Conservation (phyloP, 352 stramenopile genomes). For the Globisporangium polare region DNA sequence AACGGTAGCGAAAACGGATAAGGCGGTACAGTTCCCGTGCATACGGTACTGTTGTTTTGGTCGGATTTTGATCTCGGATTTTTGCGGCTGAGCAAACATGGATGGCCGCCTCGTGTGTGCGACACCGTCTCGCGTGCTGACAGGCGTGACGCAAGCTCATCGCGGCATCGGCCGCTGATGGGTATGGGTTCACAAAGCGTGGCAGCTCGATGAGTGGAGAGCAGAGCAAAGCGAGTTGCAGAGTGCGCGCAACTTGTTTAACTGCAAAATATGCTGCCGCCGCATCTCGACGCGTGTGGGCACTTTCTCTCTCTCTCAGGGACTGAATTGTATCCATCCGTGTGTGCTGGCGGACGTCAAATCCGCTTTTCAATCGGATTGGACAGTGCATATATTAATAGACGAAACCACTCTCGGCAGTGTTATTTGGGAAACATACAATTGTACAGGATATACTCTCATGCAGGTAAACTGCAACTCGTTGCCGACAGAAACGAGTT, state of each 20-base stretch:
- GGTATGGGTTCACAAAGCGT: neutral
- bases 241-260: neutral
- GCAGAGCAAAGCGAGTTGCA: neutral
- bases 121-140: too few species aligned
- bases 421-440: too few species aligned
- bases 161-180: neutral
- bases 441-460: neutral
- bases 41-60: neutral
- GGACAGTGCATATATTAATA: neutral
- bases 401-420: too few species aligned
- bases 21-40: neutral
- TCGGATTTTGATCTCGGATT: neutral
- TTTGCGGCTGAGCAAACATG: neutral
- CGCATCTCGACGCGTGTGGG: neutral
- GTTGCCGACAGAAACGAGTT: neutral
- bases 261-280: neutral
- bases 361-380: neutral
- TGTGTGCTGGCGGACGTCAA: neutral
- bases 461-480: neutral
- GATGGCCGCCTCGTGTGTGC: neutral
- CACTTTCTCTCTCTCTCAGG: constrained; percentile 1
- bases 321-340: constrained; percentile 1
- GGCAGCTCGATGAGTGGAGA: neutral
- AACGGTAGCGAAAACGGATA: neutral
- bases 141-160: neutral